Percentiles rank a stretch among this genome's conserved stretches.
These are phyloP conservation scores for Piedraia hortae DNA, from an alignment of 2,329 filamentous ascomycete genomes.

Conservation along the genomic window DNA sequence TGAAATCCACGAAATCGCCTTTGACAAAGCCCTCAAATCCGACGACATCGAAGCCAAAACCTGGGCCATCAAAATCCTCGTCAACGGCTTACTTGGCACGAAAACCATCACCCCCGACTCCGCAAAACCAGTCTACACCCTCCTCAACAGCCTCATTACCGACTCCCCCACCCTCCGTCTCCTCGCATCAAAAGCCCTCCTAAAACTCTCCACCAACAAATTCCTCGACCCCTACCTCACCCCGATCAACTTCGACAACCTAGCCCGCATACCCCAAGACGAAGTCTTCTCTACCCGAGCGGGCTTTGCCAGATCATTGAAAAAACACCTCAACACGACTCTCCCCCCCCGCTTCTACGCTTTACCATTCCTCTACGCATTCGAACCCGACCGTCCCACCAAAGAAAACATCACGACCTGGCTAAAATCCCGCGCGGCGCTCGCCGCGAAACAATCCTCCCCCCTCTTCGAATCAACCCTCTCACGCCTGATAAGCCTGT, in stretches of 20 bases:
- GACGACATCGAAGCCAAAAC: slow-evolving; percentile 52
- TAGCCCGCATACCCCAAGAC: slow-evolving; percentile 64
- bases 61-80: slow-evolving; percentile 58
- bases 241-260: slow-evolving; percentile 47
- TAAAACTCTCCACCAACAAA: slow-evolving; percentile 61
- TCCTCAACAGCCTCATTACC: slow-evolving; percentile 56
- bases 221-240: slow-evolving; percentile 49
- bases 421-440: slow-evolving; percentile 54
- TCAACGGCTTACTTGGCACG: slow-evolving; percentile 52
- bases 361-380: slow-evolving; percentile 70
- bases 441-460: slow-evolving; percentile 26
- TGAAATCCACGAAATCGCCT: slow-evolving; percentile 48
- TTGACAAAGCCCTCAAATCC: slow-evolving; percentile 45
- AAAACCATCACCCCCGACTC: slow-evolving; percentile 17
- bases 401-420: slow-evolving; percentile 58
- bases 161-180: slow-evolving; percentile 49
- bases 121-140: slow-evolving; percentile 43
- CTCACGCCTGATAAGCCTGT: slow-evolving; percentile 54
- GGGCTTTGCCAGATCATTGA: slow-evolving; percentile 58
- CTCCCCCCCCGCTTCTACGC: slow-evolving; percentile 60
- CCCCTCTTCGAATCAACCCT: slow-evolving; percentile 56
- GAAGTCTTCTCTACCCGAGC: slow-evolving; percentile 42
- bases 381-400: slow-evolving; percentile 52
- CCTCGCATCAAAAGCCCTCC: slow-evolving; percentile 44
- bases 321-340: slow-evolving; percentile 61